Conservation (phyloP, 495 filamentous ascomycete genomes). For the Neurospora sp. region DNA sequence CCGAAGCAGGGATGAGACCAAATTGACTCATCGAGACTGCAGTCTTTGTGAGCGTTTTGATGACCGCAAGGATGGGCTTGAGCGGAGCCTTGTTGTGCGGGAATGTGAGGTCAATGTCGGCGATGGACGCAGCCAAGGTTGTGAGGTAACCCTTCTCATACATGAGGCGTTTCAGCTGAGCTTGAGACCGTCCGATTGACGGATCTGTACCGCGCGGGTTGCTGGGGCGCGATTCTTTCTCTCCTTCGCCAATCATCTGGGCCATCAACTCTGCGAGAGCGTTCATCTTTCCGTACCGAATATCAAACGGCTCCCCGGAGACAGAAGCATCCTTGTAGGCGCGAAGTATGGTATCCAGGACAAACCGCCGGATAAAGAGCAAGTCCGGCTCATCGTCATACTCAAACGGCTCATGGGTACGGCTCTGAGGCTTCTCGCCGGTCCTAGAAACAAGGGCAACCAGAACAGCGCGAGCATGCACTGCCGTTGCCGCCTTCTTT, state of each 20-base stretch:
- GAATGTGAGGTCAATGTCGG: slow-evolving; percentile 92
- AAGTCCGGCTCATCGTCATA: slow-evolving; percentile 78
- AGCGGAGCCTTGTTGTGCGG: slow-evolving; percentile 85
- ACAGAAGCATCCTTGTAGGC: slow-evolving; percentile 82
- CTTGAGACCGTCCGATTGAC: slow-evolving; percentile 37
- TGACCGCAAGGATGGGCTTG: slow-evolving; percentile 87
- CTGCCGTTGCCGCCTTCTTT: slow-evolving; percentile 75
- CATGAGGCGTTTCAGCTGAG: slow-evolving; percentile 86
- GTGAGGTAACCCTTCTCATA: slow-evolving; percentile 94
- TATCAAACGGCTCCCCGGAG: slow-evolving; percentile 71
- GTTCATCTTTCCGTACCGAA: slow-evolving; percentile 77
- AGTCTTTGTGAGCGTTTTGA: slow-evolving; percentile 79
- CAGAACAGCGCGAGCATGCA: slow-evolving; percentile 73
- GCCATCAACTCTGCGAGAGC: slow-evolving; percentile 84
- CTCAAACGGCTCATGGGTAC: slow-evolving; percentile 40
- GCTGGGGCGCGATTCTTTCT: slow-evolving; percentile 37
- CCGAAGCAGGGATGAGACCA: slow-evolving; percentile 52
- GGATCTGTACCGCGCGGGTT: slow-evolving; percentile 31
- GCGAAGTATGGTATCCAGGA: slow-evolving; percentile 83
- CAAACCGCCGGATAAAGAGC: slow-evolving; percentile 84
- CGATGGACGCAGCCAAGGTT: slow-evolving; percentile 80
- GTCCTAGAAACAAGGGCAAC: slow-evolving; percentile 84
- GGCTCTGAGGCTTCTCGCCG: slow-evolving; percentile 55
- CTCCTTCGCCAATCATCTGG: slow-evolving; percentile 75
- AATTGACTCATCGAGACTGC: slow-evolving; percentile 75